phyloP scores from a whole-genome alignment of 2,329 filamentous ascomycete genomes.

The Trichoderma citrinoviride region DNA sequence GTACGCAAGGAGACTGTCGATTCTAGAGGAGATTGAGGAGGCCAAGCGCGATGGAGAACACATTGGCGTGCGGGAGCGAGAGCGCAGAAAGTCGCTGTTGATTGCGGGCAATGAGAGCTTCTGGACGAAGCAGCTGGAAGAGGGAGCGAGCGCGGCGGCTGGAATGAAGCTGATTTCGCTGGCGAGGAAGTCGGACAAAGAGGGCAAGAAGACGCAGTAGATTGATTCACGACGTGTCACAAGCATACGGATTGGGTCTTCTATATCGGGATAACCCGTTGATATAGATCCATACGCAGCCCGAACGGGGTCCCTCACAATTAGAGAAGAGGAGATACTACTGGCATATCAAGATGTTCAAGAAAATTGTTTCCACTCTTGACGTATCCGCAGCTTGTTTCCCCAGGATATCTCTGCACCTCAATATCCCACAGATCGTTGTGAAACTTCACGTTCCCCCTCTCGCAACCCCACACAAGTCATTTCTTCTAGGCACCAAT shows the following conservation, averaged over 20 bases:
- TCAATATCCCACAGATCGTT: not conserved
- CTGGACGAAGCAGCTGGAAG: constrained; percentile 44
- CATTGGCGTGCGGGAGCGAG: constrained; percentile 37
- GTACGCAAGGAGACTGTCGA: constrained; percentile 38
- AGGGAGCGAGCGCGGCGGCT: constrained; percentile 37
- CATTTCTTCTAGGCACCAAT: not conserved
- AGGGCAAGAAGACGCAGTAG: constrained; percentile 12
- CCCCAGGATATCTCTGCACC: too few relatives aligned
- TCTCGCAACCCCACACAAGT: not conserved
- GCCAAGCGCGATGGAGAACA: constrained; percentile 35
- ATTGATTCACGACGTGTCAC: not conserved
- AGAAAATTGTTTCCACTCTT: too few relatives aligned
- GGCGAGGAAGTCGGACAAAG: constrained; percentile 25
- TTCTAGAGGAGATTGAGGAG: constrained; percentile 43
- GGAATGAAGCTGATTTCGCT: constrained; percentile 37
- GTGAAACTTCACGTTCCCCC: not conserved
- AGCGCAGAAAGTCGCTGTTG: constrained; percentile 40
- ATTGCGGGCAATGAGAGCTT: constrained; percentile 36
- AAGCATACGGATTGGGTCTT: not conserved
- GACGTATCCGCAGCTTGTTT: too few relatives aligned
- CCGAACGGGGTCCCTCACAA: too few relatives aligned
- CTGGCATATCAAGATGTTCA: too few relatives aligned
- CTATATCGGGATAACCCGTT: not conserved
- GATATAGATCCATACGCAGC: not conserved
- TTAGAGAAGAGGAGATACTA: too few relatives aligned